Evolutionary conservation across 306 rosid species (phyloP), one percentile per base, ranked within the genome.

Genomic region (Sicyos baderoa): DNA sequence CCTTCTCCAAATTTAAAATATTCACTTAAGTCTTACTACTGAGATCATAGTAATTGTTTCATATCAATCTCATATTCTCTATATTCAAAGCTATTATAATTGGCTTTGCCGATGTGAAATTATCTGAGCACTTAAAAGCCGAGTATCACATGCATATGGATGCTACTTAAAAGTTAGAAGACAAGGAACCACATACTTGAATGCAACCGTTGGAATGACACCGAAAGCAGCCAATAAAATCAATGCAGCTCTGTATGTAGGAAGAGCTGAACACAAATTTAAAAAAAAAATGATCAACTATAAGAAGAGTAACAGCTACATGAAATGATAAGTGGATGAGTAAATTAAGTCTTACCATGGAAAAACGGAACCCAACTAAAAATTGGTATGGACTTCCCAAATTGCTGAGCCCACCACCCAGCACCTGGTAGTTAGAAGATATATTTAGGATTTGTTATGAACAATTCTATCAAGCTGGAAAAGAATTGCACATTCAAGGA

Each of bases 391-490:
- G 97, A 93, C 80, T 81, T 84, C 21, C 89, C 90, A 74, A 86
- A 85, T 72, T 72, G 78, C 63, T 88, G 90, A 76, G 75, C 85
- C 99, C 99, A 93, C 99, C 99, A 93, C 71, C 82, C 96, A 75
- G 95, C 86, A 84, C 97, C 97, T 93, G 82, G 55, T 72, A 78
- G 51, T 57, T 17, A 68, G 60, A 53, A 63, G 68, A 74, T 32
- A 25, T 10, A 25, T 8, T 29, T 44, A 45, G 54, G 51, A 47
- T 12, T 47, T 8, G 42, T 59, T 59, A 47, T 45, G 42, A 66
- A 44, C 71, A 47, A 21, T 44, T 66, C 71, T 2, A 66, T 22
- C 55, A 45, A 47, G 56, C 22, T 66, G 15, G 56, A 25, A 47
- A 14, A 66, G 22, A 48, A 45, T 66, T 50, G 5, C 19, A 66